Evolutionary conservation across 495 filamentous ascomycete genomes (phyloP).

Genomic region (Neurospora sp.): DNA sequence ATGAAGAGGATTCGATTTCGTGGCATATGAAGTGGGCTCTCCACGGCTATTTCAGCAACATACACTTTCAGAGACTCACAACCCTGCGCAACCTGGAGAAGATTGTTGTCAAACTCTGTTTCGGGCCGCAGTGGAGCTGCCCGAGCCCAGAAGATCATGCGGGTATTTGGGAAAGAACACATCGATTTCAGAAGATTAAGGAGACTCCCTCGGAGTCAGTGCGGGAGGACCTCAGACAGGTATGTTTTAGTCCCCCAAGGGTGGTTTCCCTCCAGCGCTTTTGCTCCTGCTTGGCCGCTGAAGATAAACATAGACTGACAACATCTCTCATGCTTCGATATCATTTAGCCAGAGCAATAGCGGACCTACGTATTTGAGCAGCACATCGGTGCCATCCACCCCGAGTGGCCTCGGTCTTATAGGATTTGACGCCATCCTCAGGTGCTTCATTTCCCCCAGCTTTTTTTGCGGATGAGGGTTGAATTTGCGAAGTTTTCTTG

Average conservation of each 20-base stretch:
- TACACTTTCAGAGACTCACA: not conserved
- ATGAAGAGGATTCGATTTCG: not conserved
- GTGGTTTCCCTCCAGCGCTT: not conserved
- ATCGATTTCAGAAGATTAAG: not conserved
- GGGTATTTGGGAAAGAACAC: not conserved
- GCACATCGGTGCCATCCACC: not conserved
- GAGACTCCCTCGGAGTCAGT: not conserved
- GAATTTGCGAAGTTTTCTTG: not conserved
- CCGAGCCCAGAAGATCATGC: too few relatives aligned
- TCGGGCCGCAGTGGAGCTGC: too few relatives aligned
- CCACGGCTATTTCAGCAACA: not conserved
- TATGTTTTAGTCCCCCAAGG: not conserved
- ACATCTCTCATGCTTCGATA: not conserved
- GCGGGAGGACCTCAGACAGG: not conserved
- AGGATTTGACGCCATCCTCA: not conserved
- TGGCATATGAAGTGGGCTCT: accelerated
- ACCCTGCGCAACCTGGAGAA: not conserved
- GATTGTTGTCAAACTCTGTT: not conserved
- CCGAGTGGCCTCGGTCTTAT: not conserved
- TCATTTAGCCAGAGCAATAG: not conserved
- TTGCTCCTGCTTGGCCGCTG: not conserved
- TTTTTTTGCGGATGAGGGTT: not conserved
- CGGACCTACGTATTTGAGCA: not conserved
- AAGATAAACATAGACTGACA: not conserved
- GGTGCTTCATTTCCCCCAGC: not conserved